Evolutionary conservation across 352 stramenopile genomes (phyloP).

Genomic region (Phytophthora pinifolia): DNA sequence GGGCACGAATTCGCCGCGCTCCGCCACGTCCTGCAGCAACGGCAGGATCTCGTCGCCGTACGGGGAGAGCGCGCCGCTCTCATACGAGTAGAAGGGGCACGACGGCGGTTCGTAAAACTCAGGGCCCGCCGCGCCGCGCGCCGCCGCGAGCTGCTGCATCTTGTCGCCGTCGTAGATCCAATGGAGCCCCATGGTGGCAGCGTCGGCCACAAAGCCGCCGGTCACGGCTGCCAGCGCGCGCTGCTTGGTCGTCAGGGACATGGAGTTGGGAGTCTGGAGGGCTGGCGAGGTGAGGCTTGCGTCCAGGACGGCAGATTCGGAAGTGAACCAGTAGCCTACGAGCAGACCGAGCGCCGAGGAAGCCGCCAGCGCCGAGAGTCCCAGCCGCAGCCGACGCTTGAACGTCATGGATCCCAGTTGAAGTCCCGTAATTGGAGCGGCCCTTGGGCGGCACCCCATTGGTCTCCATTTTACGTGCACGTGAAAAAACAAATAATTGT

Average conservation of each 20-base stretch:
- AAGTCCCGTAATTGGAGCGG: no score
- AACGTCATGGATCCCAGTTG: no score
- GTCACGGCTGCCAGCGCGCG: constrained; percentile 49
- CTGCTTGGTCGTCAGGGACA: constrained; percentile 36
- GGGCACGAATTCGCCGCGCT: constrained; percentile 44
- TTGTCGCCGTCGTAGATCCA: constrained; percentile 74
- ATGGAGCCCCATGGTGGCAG: constrained; percentile 69
- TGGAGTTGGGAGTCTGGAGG: not conserved
- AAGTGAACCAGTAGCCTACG: constrained; percentile 17
- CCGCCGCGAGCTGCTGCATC: constrained; percentile 38
- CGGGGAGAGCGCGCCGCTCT: constrained; percentile 50
- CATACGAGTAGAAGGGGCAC: constrained; percentile 67
- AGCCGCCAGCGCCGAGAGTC: no score
- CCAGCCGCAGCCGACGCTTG: no score
- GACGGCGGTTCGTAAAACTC: constrained; percentile 65
- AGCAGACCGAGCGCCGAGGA: no score
- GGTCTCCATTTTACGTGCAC: no score
- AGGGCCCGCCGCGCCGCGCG: constrained; percentile 13
- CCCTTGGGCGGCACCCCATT: no score
- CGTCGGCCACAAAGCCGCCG: constrained; percentile 60
- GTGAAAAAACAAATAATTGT: no score
- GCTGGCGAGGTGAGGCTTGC: not conserved
- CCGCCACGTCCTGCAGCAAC: constrained; percentile 53
- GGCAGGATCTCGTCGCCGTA: constrained; percentile 70
- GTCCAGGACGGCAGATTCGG: constrained; percentile 4